Evolutionary conservation across 352 stramenopile genomes (phyloP).

Genomic region (Phytophthora sansomeana): DNA sequence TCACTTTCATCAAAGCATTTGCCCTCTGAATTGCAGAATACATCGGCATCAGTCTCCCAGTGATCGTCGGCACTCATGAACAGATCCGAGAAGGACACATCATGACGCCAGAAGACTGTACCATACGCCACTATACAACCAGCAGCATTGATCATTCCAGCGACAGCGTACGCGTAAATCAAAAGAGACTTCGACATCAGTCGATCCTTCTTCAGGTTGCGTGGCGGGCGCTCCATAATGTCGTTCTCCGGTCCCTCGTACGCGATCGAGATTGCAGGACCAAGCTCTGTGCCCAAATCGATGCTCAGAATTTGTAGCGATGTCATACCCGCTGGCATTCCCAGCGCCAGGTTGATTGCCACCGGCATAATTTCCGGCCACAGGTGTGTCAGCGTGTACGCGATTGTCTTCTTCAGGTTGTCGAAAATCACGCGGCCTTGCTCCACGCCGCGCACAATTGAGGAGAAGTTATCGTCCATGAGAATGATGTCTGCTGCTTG

Average conservation of each 20-base stretch:
- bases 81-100: conserved; percentile 47
- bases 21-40: conserved; percentile 35
- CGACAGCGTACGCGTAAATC: conserved; percentile 84
- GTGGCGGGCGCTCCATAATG: conserved; percentile 81
- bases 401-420: conserved; percentile 95
- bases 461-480: conserved; percentile 96
- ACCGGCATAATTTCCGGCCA: conserved; percentile 79
- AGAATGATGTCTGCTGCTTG: conserved; percentile 95
- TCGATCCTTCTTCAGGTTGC: conserved; percentile 72
- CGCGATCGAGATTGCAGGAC: conserved; percentile 89
- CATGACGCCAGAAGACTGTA: conserved; percentile 47
- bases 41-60: conserved; percentile 33
- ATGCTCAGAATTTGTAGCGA: conserved; percentile 92
- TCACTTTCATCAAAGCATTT: conserved; percentile 46
- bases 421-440: conserved; percentile 71
- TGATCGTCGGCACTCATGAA: conserved; percentile 46
- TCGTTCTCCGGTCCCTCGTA: conserved; percentile 83
- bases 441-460: conserved; percentile 88
- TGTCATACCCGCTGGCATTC: conserved; percentile 80
- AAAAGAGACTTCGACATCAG: conserved; percentile 87
- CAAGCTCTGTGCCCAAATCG: conserved; percentile 90
- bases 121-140: conserved; percentile 51
- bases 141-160: conserved; percentile 79
- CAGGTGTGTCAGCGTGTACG: conserved; percentile 91
- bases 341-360: conserved; percentile 82